Base-by-base conservation (phyloP, 345 rosid species). In the Xanthoceras sorbifolium region DNA sequence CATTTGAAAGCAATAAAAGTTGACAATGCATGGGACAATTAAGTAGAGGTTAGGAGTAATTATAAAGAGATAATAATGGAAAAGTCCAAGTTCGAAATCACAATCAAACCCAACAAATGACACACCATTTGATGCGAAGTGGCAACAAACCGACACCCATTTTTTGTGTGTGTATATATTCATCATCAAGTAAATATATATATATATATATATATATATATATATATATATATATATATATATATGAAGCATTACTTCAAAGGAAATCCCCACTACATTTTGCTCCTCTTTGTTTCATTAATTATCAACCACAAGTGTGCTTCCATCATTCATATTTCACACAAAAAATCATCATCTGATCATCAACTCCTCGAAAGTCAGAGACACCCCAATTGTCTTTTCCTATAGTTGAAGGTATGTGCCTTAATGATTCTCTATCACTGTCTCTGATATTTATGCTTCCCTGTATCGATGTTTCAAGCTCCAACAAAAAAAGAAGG, bases 91-190 rank as follows among this genome's bases (percentile, higher is more conserved):
- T 44, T 3, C 60, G 55, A 34, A 18, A 82, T 74, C 79, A 26
- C 76, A 42, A 68, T 71, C 79, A 34, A 42, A 28, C 44, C 55
- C 59, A 82, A 65, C 71, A 36, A 55, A 82, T 57, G 59, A 55
- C 76, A 74, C 69, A 55, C n/a, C 72, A 80, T 46, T 17, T 75
- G 87, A 85, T 79, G 87, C 52, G 63, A 82, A 79, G 69, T 72
- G 1, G 34, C 80, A 84, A 59, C 85, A 5, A 71, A 84, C 83
- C 40, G 42, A 48, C 65, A 77, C 69, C 28, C 14, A 0, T 17
- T 54, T 54, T 54, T 22, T 38, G n/a, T 48, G 0, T 46, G 6
- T 12, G 14, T 7, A 36, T 36, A 2, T 46, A 46, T 48, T 48
- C 54, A 48, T 7, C 17, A 48, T 48, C 54, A 48, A 48, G 52